A percentile compares a stretch with the other conserved stretches of the same genome.
phyloP scores from a whole-genome alignment of 176 grass and related monocot species.

The Urochloa ruziziensis region DNA sequence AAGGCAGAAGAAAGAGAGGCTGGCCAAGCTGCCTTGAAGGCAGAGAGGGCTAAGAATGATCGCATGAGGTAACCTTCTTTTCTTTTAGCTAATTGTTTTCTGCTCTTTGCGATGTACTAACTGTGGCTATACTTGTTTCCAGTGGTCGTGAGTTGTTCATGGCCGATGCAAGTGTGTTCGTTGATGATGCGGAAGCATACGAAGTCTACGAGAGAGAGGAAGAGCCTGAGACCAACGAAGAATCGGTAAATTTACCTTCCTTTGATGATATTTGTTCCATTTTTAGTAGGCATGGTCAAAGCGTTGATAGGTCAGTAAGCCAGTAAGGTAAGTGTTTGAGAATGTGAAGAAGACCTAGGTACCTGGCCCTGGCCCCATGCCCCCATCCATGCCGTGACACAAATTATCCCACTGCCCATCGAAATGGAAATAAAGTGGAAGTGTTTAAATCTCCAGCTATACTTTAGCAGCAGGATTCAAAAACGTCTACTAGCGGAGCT shows the following conservation, averaged over 20 bases:
- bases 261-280: conserved; percentile 9
- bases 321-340: neutral
- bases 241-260: conserved; percentile 49
- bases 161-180: conserved; percentile 85
- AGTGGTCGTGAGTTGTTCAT: conserved; percentile 98
- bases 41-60: conserved; percentile 96
- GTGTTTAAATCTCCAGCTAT: no score
- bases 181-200: conserved; percentile 98
- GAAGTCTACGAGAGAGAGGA: conserved; percentile 85
- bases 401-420: neutral
- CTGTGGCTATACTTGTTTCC: conserved; percentile 38
- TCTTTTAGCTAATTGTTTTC: conserved; percentile 7
- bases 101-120: neutral
- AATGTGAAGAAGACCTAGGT: neutral
- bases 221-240: conserved; percentile 42
- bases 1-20: conserved; percentile 89
- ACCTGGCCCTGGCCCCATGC: neutral
- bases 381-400: no score
- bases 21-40: conserved; percentile 69
- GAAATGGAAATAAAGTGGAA: neutral
- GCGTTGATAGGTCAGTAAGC: neutral
- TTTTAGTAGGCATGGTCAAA: neutral
- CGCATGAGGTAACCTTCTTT: conserved; percentile 81
- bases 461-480: no score
- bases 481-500: no score